Evolutionary conservation across 2,329 filamentous ascomycete genomes (phyloP).

Genomic region (Penicillium olsonii): DNA sequence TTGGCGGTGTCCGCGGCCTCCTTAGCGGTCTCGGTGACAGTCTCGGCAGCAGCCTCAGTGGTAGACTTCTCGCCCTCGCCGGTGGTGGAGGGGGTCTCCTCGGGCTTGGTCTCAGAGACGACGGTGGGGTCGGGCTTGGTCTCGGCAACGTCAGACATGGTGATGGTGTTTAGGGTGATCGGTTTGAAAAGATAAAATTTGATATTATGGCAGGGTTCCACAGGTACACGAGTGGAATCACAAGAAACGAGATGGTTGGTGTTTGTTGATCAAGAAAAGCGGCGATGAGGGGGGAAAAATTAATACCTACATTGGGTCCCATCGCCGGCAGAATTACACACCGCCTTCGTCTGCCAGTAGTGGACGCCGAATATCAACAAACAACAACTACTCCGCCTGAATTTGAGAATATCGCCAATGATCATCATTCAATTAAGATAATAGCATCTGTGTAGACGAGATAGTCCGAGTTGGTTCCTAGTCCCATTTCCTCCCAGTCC

Average conservation of each 20-base stretch:
- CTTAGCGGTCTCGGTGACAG: conserved; percentile 38
- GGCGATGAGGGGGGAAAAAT: conserved; percentile 31
- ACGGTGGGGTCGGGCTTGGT: conserved; percentile 46
- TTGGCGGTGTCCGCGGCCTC: conserved; percentile 41
- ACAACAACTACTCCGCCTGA: background rate
- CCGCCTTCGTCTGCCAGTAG: conserved; percentile 18
- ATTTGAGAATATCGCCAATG: background rate
- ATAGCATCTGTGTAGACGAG: conserved; percentile 15
- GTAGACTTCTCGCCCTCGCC: conserved; percentile 35
- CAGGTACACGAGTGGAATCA: conserved; percentile 7
- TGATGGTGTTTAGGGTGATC: conserved; percentile 17
- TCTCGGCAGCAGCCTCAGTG: conserved; percentile 36
- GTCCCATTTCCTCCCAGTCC: conserved; percentile 12
- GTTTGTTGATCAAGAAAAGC: conserved; percentile 25
- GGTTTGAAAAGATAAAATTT: conserved; percentile 5
- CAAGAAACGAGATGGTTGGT: conserved; percentile 13
- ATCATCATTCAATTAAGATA: conserved; percentile 4
- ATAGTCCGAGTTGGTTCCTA: conserved; percentile 7
- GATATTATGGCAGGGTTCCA: conserved; percentile 8
- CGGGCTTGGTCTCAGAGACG: conserved; percentile 37
- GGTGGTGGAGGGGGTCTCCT: conserved; percentile 35
- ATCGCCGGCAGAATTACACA: conserved; percentile 22
- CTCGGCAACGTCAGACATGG: conserved; percentile 47
- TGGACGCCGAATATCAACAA: background rate
- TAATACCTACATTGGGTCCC: conserved; percentile 26